phyloP scores from a whole-genome alignment of 2,329 filamentous ascomycete species.

The Grosmannia clavigera region DNA sequence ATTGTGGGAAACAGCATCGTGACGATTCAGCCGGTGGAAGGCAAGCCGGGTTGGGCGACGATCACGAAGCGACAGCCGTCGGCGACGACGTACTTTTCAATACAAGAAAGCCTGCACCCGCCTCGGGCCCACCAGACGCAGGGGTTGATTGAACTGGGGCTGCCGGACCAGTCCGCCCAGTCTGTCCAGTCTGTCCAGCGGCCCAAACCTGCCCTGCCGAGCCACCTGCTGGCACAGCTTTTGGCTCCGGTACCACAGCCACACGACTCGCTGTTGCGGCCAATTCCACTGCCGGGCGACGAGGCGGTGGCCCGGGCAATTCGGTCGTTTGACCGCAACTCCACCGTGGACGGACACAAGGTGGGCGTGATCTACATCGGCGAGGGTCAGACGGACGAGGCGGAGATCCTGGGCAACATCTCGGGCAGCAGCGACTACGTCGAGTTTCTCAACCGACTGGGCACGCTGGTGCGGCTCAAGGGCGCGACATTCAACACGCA shows the following conservation, averaged over 20 bases:
- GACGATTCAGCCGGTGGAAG: slow-evolving; percentile 56
- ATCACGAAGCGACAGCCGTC: slow-evolving; percentile 61
- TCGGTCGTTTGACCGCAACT: slow-evolving; percentile 69
- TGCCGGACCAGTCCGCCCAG: no score
- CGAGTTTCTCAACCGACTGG: slow-evolving; percentile 70
- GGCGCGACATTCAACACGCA: slow-evolving; percentile 86
- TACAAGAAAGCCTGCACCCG: slow-evolving; percentile 47
- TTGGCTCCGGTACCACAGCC: slow-evolving; percentile 50
- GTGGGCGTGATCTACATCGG: slow-evolving; percentile 90
- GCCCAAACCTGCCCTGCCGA: slow-evolving; percentile 36
- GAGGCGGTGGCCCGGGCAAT: slow-evolving; percentile 64
- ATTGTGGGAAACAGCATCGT: slow-evolving; percentile 62
- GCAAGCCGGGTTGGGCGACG: slow-evolving; percentile 53
- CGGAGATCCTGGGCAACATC: slow-evolving; percentile 76
- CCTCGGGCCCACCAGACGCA: slow-evolving; percentile 41
- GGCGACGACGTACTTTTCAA: slow-evolving; percentile 47
- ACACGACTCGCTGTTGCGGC: slow-evolving; percentile 45
- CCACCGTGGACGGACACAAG: slow-evolving; percentile 89
- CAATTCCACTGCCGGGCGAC: slow-evolving; percentile 61
- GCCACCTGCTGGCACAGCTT: slow-evolving; percentile 59
- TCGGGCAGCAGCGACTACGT: slow-evolving; percentile 81
- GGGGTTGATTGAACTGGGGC: background rate
- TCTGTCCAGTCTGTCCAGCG: no score
- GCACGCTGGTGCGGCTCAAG: slow-evolving; percentile 68
- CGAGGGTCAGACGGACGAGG: slow-evolving; percentile 70